Base-by-base conservation (phyloP, 1,284 basidiomycete species). In the Tilletia walkeri region DNA sequence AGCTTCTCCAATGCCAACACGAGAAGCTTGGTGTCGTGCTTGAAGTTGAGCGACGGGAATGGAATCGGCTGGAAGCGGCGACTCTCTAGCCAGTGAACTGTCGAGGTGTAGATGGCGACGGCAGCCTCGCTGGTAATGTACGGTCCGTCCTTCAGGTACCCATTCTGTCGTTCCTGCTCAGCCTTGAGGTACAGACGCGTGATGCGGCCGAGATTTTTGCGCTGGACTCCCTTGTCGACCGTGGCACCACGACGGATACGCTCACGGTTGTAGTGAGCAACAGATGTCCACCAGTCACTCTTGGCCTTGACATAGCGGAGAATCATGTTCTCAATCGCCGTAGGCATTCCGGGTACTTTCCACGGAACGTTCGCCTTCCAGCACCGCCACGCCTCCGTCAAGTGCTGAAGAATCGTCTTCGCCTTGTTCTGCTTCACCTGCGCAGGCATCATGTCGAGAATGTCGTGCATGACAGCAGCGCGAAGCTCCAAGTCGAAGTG, bases 281-380 rank as follows among this genome's bases (percentile, higher is more conserved):
- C 93, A 85, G 93, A 96, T 76, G 92, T 92, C 94, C 95, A 99
- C 94, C 94, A 97, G 84, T 99, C 96, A 10, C 94, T 92, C 87
- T 99, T 99, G 85, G 90, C 92, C 88, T 99, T 99, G 88, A 99
- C 95, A 86, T 99, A 99, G 67, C 96, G 91, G 61, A 99, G 85
- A 77, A 99, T 98, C 84, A 99, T 96, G 85, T 98, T 99, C 86
- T 99, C 96, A 76, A 99, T 96, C 6, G 96, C 93, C 0, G 95
- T 95, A 0, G 96, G 94, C 92, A 96, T 95, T 67, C 94, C 94
- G 12, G 93, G 93, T 4, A 95, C 94, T 85, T 95, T 95, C 94
- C 94, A 95, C 30, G 94, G 94, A 79, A 95, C 96, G 84, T 99
- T 99, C 10, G 96, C 96, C 86, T 99, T 99, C 94, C 95, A 98